Evolutionary conservation across 805 yeast species (phyloP), one percentile per base, ranked within the genome.

Genomic region (Sungouiozyma intestinalis): DNA sequence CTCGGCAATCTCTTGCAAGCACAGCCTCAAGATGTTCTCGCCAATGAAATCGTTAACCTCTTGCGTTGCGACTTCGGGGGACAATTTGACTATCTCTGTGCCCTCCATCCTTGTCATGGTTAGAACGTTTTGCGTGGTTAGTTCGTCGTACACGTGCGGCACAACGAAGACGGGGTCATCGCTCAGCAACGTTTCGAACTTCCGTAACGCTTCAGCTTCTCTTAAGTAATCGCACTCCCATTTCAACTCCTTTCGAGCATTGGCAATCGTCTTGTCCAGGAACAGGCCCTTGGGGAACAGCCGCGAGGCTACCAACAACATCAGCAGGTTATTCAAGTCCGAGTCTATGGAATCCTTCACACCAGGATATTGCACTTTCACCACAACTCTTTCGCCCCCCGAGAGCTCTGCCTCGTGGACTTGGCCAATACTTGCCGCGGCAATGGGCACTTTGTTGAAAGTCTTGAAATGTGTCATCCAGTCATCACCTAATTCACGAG

Each of bases 171-270:
- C 81, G 0, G 77, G 73, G 51, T 73, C 77, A 48, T 74, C 76
- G 38, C 68, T 65, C 35, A 84, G 55, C 48, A 85, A 66, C 41
- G 76, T 76, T 21, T 75, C 64, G 65, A 85, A 90, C 48, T 79
- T 71, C 35, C 75, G 76, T 49, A 88, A 65, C 53, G 80, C 81
- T 45, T 73, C 73, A 1, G 96, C 94, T 62, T 92, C 98, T 49
- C 97, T 76, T 19, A 79, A 63, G 58, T 92, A 92, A 64, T 92
- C 97, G 64, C 97, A 90, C 64, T 92, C 98, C 97, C 97, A 90
- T 52, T 86, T 87, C 50, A 92, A 70, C 61, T 92, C 98, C 15
- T 76, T 76, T 50, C 98, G 73, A 1, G 98, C 97, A 62, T 87
- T 90, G 17, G 83, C 95, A 44, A 92, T 79, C 17, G 97, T 85